Conservation (phyloP, 2,329 filamentous ascomycete genomes). For the Hymenoscyphus scutula region DNA sequence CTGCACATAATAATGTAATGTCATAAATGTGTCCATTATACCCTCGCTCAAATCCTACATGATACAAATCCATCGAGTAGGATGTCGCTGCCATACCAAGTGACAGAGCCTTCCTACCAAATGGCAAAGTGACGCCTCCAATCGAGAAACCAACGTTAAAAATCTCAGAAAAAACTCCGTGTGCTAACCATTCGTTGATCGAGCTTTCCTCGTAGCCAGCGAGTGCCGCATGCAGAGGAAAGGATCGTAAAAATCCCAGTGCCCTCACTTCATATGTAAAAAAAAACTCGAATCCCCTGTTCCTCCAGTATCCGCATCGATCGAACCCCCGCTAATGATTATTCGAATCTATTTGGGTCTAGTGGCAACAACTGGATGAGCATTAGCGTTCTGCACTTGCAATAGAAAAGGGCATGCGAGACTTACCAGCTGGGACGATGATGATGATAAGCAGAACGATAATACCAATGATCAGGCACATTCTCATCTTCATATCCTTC, state of each 20-base stretch:
- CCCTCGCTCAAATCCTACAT: slow-evolving; percentile 33
- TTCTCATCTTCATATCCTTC: slow-evolving; percentile 97
- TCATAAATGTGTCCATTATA: slow-evolving; percentile 34
- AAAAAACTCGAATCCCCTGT: slow-evolving; percentile 9
- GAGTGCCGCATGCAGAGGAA: slow-evolving; percentile 39
- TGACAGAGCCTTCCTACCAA: slow-evolving; percentile 20
- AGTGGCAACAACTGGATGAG: slow-evolving; percentile 43
- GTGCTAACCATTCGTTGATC: slow-evolving; percentile 37
- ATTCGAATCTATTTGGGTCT: slow-evolving; percentile 38
- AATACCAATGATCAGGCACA: slow-evolving; percentile 89
- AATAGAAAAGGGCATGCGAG: not conserved
- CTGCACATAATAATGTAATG: slow-evolving; percentile 3
- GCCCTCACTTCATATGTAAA: slow-evolving; percentile 23
- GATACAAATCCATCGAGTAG: slow-evolving; percentile 30
- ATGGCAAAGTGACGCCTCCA: slow-evolving; percentile 31
- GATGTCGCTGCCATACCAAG: slow-evolving; percentile 20
- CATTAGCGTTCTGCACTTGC: slow-evolving; percentile 28
- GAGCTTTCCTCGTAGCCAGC: slow-evolving; percentile 38
- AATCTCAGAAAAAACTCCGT: slow-evolving; percentile 37
- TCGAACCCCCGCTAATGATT: not conserved
- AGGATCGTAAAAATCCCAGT: slow-evolving; percentile 35
- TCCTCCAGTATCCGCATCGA: not conserved
- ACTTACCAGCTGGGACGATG: slow-evolving; percentile 84
- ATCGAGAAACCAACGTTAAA: slow-evolving; percentile 32
- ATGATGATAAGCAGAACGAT: slow-evolving; percentile 91